phyloP scores from a whole-genome alignment of 176 grass and related monocot genomes.

The Canna indica region DNA sequence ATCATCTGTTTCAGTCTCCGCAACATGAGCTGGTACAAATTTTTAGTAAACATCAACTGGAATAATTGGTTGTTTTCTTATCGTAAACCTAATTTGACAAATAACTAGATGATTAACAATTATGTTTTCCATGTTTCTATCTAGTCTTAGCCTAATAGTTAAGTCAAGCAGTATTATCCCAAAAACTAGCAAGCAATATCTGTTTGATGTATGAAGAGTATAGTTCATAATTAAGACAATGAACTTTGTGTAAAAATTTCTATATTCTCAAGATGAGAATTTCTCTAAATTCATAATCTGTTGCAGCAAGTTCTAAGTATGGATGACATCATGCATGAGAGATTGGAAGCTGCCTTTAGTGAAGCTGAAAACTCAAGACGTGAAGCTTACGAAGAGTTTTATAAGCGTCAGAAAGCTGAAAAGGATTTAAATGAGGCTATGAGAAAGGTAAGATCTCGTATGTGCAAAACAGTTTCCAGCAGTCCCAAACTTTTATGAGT shows the following conservation, averaged over 20 bases:
- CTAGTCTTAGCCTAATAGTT: background rate
- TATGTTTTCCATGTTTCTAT: too few relatives aligned
- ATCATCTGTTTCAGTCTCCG: background rate
- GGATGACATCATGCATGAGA: slow-evolving; percentile 29
- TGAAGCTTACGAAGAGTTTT: slow-evolving; percentile 41
- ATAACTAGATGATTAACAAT: background rate
- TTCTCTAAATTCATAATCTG: background rate
- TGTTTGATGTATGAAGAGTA: background rate
- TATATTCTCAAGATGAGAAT: background rate
- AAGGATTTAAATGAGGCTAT: slow-evolving; percentile 37
- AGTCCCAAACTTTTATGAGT: background rate
- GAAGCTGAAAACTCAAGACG: slow-evolving; percentile 32
- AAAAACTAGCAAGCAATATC: background rate
- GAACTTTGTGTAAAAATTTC: background rate
- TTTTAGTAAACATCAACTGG: slow-evolving; percentile 25
- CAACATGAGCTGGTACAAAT: slow-evolving; percentile 32
- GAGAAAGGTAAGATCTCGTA: slow-evolving; percentile 22
- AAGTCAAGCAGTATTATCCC: background rate
- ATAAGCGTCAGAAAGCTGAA: slow-evolving; percentile 43
- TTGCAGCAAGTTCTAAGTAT: slow-evolving; percentile 23
- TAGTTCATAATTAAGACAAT: background rate
- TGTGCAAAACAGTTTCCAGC: background rate
- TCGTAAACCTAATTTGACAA: background rate
- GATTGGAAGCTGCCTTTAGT: slow-evolving; percentile 22
- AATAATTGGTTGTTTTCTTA: slow-evolving; percentile 19